A percentile compares a stretch with the other conserved stretches of the same genome.
Conservation (phyloP, 73 alveolate species). For the Paramecium primaurelia region DNA sequence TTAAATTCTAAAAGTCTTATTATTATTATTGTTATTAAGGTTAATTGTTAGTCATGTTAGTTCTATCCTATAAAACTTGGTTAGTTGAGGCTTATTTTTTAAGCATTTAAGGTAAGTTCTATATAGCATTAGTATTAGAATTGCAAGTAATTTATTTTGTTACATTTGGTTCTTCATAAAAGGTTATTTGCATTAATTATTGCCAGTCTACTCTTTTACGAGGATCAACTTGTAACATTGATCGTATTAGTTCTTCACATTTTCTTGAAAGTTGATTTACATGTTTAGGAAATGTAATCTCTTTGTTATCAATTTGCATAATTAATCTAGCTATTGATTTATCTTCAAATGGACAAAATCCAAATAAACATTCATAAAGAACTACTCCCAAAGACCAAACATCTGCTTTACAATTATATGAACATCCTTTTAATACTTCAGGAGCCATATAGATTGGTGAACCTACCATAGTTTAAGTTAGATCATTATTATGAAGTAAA, state of each 20-base stretch:
- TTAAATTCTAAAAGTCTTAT: conserved; percentile 10
- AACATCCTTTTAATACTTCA: conserved; percentile 59
- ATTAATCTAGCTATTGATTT: conserved; percentile 51
- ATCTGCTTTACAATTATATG: conserved; percentile 62
- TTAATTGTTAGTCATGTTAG: not conserved
- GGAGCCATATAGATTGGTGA: conserved; percentile 70
- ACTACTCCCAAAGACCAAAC: conserved; percentile 66
- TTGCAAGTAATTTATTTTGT: not conserved
- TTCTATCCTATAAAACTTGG: not conserved
- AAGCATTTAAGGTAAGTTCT: not conserved
- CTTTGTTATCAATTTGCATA: conserved; percentile 57
- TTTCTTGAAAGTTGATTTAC: conserved; percentile 55
- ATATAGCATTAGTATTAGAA: not conserved
- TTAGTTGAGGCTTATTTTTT: not conserved
- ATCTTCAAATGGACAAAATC: conserved; percentile 64
- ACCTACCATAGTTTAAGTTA: conserved; percentile 63
- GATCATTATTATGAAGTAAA: conserved; percentile 15
- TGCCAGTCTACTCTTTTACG: conserved; percentile 57
- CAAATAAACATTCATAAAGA: conserved; percentile 62
- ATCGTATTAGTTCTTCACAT: conserved; percentile 51
- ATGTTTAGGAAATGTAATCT: conserved; percentile 50
- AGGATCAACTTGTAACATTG: conserved; percentile 63
- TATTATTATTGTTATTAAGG: conserved; percentile 18
- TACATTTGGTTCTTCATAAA: conserved; percentile 14
- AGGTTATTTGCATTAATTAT: conserved; percentile 43